Conservation (phyloP, 257 asterid species). For the Catharanthus roseus region DNA sequence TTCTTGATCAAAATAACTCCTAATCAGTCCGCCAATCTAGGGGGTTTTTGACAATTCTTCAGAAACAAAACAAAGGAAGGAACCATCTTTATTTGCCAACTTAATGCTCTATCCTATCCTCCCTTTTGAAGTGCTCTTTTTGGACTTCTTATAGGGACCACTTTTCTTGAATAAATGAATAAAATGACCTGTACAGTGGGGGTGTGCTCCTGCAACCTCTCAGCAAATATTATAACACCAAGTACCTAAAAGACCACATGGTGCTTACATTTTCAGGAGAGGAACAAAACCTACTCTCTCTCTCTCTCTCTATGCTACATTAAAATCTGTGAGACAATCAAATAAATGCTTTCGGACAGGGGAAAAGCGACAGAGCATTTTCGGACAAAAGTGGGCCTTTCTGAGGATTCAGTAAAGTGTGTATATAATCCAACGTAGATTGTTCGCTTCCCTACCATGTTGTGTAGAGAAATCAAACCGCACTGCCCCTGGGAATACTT, state of each 20-base stretch:
- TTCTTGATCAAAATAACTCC: too few relatives aligned
- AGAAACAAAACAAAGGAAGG: neutral
- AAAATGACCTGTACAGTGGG: slow-evolving; percentile 57
- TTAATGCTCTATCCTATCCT: neutral
- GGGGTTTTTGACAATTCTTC: too few relatives aligned
- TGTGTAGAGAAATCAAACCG: slow-evolving; percentile 1
- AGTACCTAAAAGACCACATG: slow-evolving; percentile 11
- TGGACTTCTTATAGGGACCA: slow-evolving; percentile 20
- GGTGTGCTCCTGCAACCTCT: slow-evolving; percentile 4
- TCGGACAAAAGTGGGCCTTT: neutral
- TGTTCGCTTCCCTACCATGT: slow-evolving; percentile 23
- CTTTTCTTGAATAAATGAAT: slow-evolving; percentile 39
- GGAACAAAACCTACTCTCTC: slow-evolving; percentile 23
- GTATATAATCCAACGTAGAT: neutral
- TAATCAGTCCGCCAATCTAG: too few relatives aligned
- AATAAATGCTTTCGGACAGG: slow-evolving; percentile 8
- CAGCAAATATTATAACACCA: slow-evolving; percentile 21
- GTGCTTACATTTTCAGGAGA: slow-evolving; percentile 14
- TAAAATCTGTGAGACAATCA: slow-evolving; percentile 25
- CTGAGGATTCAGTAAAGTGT: neutral
- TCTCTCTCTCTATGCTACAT: slow-evolving; percentile 49
- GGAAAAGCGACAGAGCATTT: neutral
- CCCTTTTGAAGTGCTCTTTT: slow-evolving; percentile 13
- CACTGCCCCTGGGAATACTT: slow-evolving; percentile 1
- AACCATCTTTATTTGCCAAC: slow-evolving; percentile 9